phyloP scores from a whole-genome alignment of 1,139 yeast genomes.

The Pichia sp. region DNA sequence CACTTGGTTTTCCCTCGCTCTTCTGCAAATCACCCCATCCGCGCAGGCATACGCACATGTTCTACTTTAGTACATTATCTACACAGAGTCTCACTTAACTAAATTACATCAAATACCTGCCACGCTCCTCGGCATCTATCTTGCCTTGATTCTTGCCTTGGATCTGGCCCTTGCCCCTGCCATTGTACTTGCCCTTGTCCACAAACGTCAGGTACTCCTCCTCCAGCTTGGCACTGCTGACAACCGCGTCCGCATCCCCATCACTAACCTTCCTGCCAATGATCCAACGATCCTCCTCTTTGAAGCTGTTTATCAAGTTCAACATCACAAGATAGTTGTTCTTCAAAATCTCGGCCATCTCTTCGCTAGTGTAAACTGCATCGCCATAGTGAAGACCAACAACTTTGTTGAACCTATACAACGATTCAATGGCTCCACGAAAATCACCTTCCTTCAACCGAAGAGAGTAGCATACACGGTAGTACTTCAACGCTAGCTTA shows the following conservation, averaged over 20 bases:
- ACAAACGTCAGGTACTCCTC: conserved; percentile 20
- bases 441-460: conserved; percentile 43
- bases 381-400: conserved; percentile 13
- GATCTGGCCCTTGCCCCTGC: neutral
- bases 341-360: conserved; percentile 2
- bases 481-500: conserved; percentile 38
- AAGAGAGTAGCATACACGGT: conserved; percentile 54
- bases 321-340: conserved; percentile 42
- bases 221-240: conserved; percentile 21
- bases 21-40: neutral
- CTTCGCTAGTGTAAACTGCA: conserved; percentile 1
- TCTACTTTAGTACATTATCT: neutral
- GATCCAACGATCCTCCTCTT: conserved; percentile 36
- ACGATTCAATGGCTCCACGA: conserved; percentile 54
- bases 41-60: too few relatives aligned
- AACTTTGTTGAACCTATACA: conserved; percentile 49
- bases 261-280: conserved; percentile 15
- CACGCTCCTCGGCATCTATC: neutral
- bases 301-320: conserved; percentile 45
- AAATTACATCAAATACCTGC: neutral
- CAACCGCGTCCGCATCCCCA: conserved; percentile 16
- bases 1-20: neutral
- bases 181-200: neutral
- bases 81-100: neutral
- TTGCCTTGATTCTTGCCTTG: neutral